Base-by-base conservation (phyloP, 257 asterid species). In the Vinca minor region DNA sequence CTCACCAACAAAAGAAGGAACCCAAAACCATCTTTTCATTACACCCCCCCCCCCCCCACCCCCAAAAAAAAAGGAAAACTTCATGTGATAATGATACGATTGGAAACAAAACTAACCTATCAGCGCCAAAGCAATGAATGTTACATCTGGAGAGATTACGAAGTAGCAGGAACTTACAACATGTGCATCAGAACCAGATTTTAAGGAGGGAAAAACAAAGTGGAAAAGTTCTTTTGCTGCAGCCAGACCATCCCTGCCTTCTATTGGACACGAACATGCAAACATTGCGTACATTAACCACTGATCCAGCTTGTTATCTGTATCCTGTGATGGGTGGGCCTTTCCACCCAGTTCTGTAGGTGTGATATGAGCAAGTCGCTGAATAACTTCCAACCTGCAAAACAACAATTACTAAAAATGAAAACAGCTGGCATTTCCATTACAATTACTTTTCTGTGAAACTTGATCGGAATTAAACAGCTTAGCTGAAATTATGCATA, bases 281-380 rank as follows among this genome's bases (percentile, higher is more conserved):
- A 89, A 89, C 95, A 93, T 89, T 65, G 99, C 87, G 83, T 93
- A 93, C 94, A 89, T 89, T 64, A 93, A 84, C 99, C 99, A 93
- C 59, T 93, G 97, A 67, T 93, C 99, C 69, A 93, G 86, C 83
- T 89, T 93, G 82, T 77, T 89, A 76, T 93, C 99, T 59, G 96
- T 73, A 68, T 93, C 99, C 79, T 89, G 99, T 1, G 94, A 85
- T 75, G 85, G 96, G 74, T 93, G 83, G 62, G 94, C 95, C 84
- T 87, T 93, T 57, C 99, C 99, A 64, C 99, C 99, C 88, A 93
- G 79, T 76, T 93, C 99, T 10, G 82, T 70, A 9, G 99, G 94
- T 41, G 99, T 93, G 65, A 89, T 84, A 66, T 87, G 88, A 75
- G 91, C 91, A 76, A 93, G 97, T 53, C 99, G 92, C 72, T 85